phyloP scores from a whole-genome alignment of 768 basidiomycete species.

The Guyanaporus albipodus region DNA sequence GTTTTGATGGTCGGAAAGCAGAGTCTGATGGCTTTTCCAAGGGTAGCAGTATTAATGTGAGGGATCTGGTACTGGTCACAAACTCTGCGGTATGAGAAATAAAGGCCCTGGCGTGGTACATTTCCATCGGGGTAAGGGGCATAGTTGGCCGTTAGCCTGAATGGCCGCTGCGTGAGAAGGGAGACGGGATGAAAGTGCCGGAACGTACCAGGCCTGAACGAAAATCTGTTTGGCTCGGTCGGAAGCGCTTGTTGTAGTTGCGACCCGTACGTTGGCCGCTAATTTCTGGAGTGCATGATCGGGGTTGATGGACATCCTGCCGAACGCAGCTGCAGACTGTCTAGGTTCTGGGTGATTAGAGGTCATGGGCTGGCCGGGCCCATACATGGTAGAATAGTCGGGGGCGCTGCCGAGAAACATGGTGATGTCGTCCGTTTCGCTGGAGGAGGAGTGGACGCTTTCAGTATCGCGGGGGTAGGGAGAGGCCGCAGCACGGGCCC shows the following conservation, averaged over 20 bases:
- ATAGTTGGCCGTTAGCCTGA: slow-evolving; percentile 86
- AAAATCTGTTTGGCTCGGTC: slow-evolving; percentile 91
- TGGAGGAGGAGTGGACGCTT: slow-evolving; percentile 82
- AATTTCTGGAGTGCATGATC: slow-evolving; percentile 84
- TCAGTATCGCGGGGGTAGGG: slow-evolving; percentile 85
- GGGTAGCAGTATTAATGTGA: slow-evolving; percentile 92
- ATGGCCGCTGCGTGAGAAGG: slow-evolving; percentile 16
- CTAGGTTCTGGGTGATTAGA: slow-evolving; percentile 42
- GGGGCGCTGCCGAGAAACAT: slow-evolving; percentile 62
- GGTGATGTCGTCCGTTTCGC: slow-evolving; percentile 84
- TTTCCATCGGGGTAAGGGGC: slow-evolving; percentile 90
- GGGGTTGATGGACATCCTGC: slow-evolving; percentile 68
- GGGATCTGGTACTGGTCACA: slow-evolving; percentile 92
- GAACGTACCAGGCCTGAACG: slow-evolving; percentile 81
- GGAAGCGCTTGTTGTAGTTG: slow-evolving; percentile 87
- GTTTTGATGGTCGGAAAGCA: slow-evolving; percentile 97
- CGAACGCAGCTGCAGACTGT: slow-evolving; percentile 70
- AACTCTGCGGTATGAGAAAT: slow-evolving; percentile 87
- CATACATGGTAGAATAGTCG: slow-evolving; percentile 70
- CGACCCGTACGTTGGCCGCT: slow-evolving; percentile 81
- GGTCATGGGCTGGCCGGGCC: slow-evolving; percentile 38
- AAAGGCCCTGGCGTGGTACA: slow-evolving; percentile 90
- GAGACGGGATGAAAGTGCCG: slow-evolving; percentile 14
- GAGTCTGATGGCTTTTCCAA: slow-evolving; percentile 90
- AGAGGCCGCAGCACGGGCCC: slow-evolving; percentile 76